Conservation (phyloP, 148 eudicot species). For the Chenopodium album region DNA sequence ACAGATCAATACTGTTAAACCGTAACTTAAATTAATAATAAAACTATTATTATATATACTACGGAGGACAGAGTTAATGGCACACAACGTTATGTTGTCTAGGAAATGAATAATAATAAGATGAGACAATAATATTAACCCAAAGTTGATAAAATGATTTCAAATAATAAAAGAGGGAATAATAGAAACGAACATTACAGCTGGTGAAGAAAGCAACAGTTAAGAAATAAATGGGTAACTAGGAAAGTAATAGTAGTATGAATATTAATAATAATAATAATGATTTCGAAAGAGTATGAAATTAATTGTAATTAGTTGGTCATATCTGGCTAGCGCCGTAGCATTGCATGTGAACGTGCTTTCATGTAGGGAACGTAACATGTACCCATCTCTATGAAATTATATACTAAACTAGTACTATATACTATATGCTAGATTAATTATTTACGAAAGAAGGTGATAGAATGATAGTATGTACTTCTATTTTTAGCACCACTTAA, state of each 20-base stretch:
- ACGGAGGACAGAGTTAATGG: background rate
- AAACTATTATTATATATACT: too few relatives aligned
- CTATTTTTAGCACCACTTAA: background rate
- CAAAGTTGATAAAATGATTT: background rate
- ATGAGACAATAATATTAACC: background rate
- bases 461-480: background rate
- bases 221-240: conserved; percentile 14
- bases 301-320: conserved; percentile 8
- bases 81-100: background rate
- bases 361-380: conserved; percentile 20
- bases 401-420: background rate
- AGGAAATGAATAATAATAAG: background rate
- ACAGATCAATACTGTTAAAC: too few relatives aligned
- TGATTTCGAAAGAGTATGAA: background rate
- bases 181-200: background rate
- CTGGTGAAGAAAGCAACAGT: conserved; percentile 15
- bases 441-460: background rate
- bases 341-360: conserved; percentile 31
- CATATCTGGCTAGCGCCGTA: conserved; percentile 20
- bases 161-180: background rate
- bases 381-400: background rate
- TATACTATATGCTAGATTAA: background rate
- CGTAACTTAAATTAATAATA: too few relatives aligned
- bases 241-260: too few relatives aligned
- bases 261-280: too few relatives aligned